A percentile compares a stretch with the other conserved stretches of the same genome.
Evolutionary conservation across 805 yeast species (phyloP).

Genomic region (Teunomyces kruisii): DNA sequence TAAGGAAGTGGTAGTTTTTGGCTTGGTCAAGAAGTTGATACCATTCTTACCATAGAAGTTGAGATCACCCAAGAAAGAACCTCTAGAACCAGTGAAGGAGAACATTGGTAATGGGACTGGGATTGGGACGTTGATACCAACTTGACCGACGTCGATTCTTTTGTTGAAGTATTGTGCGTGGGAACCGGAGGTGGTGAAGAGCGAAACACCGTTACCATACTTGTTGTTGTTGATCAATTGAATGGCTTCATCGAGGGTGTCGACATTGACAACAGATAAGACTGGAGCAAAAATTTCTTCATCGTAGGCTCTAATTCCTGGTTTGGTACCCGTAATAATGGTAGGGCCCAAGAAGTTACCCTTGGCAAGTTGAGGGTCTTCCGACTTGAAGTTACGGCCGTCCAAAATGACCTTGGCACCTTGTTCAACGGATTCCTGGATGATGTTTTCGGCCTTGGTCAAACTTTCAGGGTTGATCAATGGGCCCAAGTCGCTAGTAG

Average conservation of each 20-base stretch:
- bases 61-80: slow-evolving; percentile 74
- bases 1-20: slow-evolving; percentile 69
- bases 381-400: slow-evolving; percentile 52
- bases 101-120: slow-evolving; percentile 84
- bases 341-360: slow-evolving; percentile 79
- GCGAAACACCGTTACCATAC: slow-evolving; percentile 72
- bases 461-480: slow-evolving; percentile 62
- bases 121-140: slow-evolving; percentile 75
- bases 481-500: slow-evolving; percentile 67
- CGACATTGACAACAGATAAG: slow-evolving; percentile 58
- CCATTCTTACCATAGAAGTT: slow-evolving; percentile 82
- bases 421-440: slow-evolving; percentile 52
- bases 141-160: slow-evolving; percentile 72
- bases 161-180: slow-evolving; percentile 69
- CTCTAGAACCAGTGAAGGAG: slow-evolving; percentile 75
- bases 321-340: slow-evolving; percentile 56
- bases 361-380: slow-evolving; percentile 35
- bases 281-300: slow-evolving; percentile 81
- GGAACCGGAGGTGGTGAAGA: slow-evolving; percentile 69
- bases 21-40: slow-evolving; percentile 66
- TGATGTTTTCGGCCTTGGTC: slow-evolving; percentile 54
- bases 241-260: slow-evolving; percentile 68
- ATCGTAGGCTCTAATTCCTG: slow-evolving; percentile 71
- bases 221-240: slow-evolving; percentile 53
- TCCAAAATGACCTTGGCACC: slow-evolving; percentile 67